phyloP scores from a whole-genome alignment of 495 filamentous ascomycete genomes.

The Tuber melanosporum region DNA sequence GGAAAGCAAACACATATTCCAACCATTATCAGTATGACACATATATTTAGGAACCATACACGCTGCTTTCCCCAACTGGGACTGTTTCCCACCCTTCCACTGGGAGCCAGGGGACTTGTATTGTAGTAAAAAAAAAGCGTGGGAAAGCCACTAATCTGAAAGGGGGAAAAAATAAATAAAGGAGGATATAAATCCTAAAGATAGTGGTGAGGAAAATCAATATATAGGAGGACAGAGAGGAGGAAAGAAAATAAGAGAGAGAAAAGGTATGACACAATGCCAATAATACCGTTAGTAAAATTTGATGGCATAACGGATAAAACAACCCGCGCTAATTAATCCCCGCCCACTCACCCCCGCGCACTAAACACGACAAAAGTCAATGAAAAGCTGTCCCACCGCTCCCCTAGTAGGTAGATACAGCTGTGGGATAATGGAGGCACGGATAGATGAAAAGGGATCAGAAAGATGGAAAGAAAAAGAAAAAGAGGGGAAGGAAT shows the following conservation, averaged over 20 bases:
- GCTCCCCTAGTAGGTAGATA: not conserved
- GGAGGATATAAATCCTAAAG: not conserved
- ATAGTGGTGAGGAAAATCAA: not conserved
- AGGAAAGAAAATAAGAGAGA: not conserved
- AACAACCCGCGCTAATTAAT: not conserved
- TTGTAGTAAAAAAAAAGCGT: not conserved
- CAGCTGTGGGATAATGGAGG: not conserved
- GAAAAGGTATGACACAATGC: not conserved
- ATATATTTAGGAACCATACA: not conserved
- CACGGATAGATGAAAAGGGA: not conserved
- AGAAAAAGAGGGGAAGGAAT: not conserved
- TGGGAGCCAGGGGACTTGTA: not conserved
- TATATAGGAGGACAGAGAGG: not conserved
- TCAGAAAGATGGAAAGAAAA: not conserved
- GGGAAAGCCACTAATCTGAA: not conserved
- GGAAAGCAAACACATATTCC: not conserved
- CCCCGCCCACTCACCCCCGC: not conserved
- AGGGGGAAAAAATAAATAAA: not conserved
- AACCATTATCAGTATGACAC: not conserved
- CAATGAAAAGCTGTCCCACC: not conserved
- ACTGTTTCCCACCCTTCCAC: not conserved
- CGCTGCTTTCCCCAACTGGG: not conserved
- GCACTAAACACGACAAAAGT: not conserved
- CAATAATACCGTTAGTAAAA: not conserved
- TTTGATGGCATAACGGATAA: not conserved